These are phyloP conservation scores for Naganishia liquefaciens DNA, from an alignment of 1,284 basidiomycete genomes.

Conservation along the genomic window DNA sequence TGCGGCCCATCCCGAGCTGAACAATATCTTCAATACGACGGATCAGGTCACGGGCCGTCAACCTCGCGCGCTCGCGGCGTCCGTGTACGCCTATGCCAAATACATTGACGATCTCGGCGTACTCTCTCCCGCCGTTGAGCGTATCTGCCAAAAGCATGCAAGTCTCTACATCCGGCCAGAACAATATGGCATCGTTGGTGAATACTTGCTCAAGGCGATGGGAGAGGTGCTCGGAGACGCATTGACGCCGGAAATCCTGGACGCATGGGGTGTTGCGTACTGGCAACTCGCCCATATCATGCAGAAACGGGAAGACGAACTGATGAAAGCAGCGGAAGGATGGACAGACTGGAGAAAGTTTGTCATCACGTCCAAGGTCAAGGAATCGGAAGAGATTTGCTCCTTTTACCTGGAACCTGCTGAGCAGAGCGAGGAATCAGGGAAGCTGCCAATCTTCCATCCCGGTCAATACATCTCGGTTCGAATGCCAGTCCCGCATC, in stretches of 20 bases:
- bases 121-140: conserved; percentile 42
- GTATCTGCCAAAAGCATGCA: conserved; percentile 46
- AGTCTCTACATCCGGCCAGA: conserved; percentile 43
- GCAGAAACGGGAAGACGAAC: conserved; percentile 43
- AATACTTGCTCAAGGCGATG: conserved; percentile 43
- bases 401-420: conserved; percentile 42
- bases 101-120: conserved; percentile 47
- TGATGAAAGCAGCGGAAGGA: conserved; percentile 36
- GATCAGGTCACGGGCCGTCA: conserved; percentile 38
- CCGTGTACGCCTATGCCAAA: conserved; percentile 45
- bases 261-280: conserved; percentile 44
- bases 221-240: conserved; percentile 44
- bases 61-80: conserved; percentile 42
- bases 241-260: conserved; percentile 41
- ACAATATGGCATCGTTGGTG: conserved; percentile 45
- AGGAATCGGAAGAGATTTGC: conserved; percentile 41
- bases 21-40: conserved; percentile 41
- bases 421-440: conserved; percentile 30
- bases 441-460: conserved; percentile 38
- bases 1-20: conserved; percentile 38
- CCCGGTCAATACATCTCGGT: conserved; percentile 47
- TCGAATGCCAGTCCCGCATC: conserved; percentile 32
- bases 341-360: conserved; percentile 45
- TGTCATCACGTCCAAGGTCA: conserved; percentile 37
- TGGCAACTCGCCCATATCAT: conserved; percentile 44